Evolutionary conservation across 352 stramenopile genomes (phyloP), one percentile per base, ranked within the genome.

Genomic region (Globisporangium camurandrum): DNA sequence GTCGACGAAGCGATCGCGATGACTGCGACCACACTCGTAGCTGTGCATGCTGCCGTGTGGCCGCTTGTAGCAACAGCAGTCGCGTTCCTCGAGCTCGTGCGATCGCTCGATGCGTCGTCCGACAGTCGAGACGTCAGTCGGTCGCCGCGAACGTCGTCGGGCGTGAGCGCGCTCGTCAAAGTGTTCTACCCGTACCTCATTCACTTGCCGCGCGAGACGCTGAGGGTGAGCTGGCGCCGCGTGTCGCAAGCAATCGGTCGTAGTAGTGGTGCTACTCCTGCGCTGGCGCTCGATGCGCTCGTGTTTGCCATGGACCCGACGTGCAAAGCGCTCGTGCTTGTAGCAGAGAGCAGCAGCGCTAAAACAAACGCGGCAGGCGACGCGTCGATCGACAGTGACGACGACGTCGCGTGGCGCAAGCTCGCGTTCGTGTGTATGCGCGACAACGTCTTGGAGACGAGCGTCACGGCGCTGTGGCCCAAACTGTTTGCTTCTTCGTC

Each of bases 121-220:
- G 9, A 17, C 33, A 28, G 8, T 16, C 1, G 2, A 30, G 39
- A 45, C 1, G 20, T 12, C 11, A 28, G 2, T 3, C n/a, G 10
- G 26, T 34, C 2, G 8, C 12, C 10, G 16, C 26, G 12, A 0
- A 3, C 10, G 0, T 75, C 59, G 3, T 5, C 19, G 27, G 69
- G 64, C 10, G 38, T 88, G 10, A 82, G 57, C 37, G 44, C 20
- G 5, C 45, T 90, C 14, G 31, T 86, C 4, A 75, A 73, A 41
- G 52, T 86, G 11, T 88, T 85, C 40, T 90, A 90, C 43, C 78
- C 78, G 23, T 88, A 90, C 41, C 27, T 90, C 30, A 56, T 80
- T 0, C 84, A 67, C 37, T 46, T 80, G 20, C 48, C 71, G 8
- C 62, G 61, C 41, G 75, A 87, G 48, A 60, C 66, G 34, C 57